Evolutionary conservation across 306 rosid genomes (phyloP), one percentile per base, ranked within the genome.

Genomic region (Corylus americana): DNA sequence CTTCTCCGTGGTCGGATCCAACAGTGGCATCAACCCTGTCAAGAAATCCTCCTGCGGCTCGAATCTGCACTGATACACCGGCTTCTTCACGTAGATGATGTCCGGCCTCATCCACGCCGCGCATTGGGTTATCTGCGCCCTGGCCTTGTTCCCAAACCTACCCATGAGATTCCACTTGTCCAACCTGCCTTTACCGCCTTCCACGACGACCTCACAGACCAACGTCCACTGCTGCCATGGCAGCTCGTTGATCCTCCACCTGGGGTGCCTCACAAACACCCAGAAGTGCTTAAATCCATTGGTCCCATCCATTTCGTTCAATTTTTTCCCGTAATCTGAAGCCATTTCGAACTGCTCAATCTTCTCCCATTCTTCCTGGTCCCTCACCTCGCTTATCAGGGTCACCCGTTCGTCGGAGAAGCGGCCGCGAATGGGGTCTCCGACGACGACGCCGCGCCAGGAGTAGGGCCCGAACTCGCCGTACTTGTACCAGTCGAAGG

Each of bases 121-220:
- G 81, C 98, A 95, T 80, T 85, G 84, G 4, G 87, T 87, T 80
- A 95, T 83, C 82, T 85, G 73, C 4, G 92, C 76, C 83, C 98
- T 86, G 0, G 98, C 79, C 83, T 81, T 85, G 55, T 81, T 95
- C 82, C 98, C 98, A 42, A 95, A 89, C 67, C 96, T 88, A 78
- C 98, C 98, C 98, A 95, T 95, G 86, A 95, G 85, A 81, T 49
- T 90, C 98, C 98, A 95, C 75, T 95, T 95, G 82, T 92, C 98
- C 77, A 95, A 79, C 76, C 98, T 88, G 85, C 88, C 92, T n/a
- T 86, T 85, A 45, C 91, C 96, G 7, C 92, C 91, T 85, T 95
- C 98, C 55, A 95, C 76, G 22, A 87, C 94, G 20, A 95, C 91
- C 82, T 95, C 98, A 37, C 87, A 64, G 18, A 90, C 91, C 84